Percentiles rank a stretch among this genome's conserved stretches.
Conservation (phyloP, 352 stramenopile species). For the Elongisporangium anandrum region DNA sequence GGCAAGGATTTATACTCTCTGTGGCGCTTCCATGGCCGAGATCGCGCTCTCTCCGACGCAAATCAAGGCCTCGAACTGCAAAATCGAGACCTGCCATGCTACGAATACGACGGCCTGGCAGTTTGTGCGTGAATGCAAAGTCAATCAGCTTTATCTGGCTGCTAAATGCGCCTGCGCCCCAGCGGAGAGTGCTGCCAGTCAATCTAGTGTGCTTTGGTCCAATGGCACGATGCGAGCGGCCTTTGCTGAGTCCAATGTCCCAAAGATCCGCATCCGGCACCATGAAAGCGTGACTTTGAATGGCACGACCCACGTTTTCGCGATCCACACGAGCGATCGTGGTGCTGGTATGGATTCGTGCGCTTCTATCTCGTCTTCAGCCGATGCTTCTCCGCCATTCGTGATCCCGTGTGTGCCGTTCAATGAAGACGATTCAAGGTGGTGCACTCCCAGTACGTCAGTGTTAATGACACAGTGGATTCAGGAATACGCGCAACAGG, state of each 20-base stretch:
- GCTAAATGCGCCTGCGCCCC: neutral
- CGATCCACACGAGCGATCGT: conserved; percentile 3
- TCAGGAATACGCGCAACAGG: conserved; percentile 2
- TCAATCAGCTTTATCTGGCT: neutral
- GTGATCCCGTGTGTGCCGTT: conserved; percentile 11
- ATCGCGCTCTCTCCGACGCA: conserved; percentile 16
- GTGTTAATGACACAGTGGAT: conserved; percentile 7
- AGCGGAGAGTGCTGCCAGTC: neutral
- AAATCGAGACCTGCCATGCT: neutral
- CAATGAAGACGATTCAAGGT: conserved; percentile 4
- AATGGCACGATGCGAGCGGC: neutral
- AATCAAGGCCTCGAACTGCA: neutral
- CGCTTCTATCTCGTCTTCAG: too few species aligned
- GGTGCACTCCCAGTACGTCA: conserved; percentile 2
- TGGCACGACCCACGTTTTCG: conserved; percentile 4
- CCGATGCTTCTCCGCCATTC: too few species aligned
- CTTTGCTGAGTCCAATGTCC: neutral
- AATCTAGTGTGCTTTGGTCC: neutral
- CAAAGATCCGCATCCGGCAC: conserved; percentile 1
- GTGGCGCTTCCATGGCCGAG: conserved; percentile 26
- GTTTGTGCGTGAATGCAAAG: neutral
- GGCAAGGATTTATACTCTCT: conserved; percentile 17
- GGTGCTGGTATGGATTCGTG: neutral
- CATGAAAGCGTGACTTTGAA: neutral
- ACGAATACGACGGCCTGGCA: neutral